Base-by-base conservation (phyloP, 169 alveolate species). In the Plasmodium reichenowi region DNA sequence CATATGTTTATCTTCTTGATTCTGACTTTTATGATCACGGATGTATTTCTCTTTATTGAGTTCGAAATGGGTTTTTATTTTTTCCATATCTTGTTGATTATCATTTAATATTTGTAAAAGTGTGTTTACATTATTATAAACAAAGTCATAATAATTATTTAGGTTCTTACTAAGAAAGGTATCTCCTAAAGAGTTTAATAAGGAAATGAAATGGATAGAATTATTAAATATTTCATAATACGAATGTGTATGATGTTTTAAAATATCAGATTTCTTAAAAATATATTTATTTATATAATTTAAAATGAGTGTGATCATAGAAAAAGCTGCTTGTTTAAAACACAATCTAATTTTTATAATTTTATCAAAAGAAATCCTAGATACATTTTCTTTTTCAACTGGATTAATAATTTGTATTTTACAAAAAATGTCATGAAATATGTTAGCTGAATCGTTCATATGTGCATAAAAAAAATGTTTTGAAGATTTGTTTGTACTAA, bases 151-250 rank as follows among this genome's bases (percentile, higher is more conserved):
- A 20, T 22, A 48, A 20, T 78, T 13, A 29, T 54, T 66, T 32
- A 78, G 24, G n/a, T 47, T 26, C 6, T 13, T 20, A 71, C 48
- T 54, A 24, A 78, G 12, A 26, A 56, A n/a, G 8, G 17, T 15
- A 56, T 78, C 74, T n/a, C 89, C 59, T 43, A 78, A 20, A 48
- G n/a, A 50, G 60, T 78, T 52, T n/a, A 78, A 63, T 56, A 78
- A 78, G 38, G 78, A 38, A 48, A 59, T n/a, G 20, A 48, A 64
- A 12, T 68, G 52, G 15, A 63, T 43, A 13, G 32, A 32, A 13
- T 63, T 58, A 5, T 12, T 43, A 50, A 78, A 78, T 6, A 78
- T 78, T 5, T 15, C 17, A 43, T 20, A 2, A 12, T 63, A 32
- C 0, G 47, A 5, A 38, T 38, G 9, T 38, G 47, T 38, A 2